A percentile compares a stretch with the other conserved stretches of the same genome.
These are phyloP conservation scores for Fagus sylvatica DNA, from an alignment of 306 rosid species.

Conservation along the genomic window DNA sequence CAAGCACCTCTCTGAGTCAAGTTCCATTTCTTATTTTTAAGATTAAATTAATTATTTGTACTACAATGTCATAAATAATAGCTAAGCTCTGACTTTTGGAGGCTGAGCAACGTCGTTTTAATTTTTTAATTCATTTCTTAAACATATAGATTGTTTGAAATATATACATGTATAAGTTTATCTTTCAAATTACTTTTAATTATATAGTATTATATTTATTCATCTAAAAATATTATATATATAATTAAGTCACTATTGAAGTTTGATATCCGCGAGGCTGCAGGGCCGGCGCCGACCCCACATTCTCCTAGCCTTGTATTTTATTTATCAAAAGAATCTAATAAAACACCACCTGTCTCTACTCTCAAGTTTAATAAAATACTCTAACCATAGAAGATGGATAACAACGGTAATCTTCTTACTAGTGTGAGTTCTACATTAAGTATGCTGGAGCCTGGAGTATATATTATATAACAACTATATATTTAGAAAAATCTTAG, in stretches of 20 bases:
- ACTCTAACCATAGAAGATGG: neutral
- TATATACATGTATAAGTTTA: neutral
- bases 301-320: conserved; percentile 4
- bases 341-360: neutral
- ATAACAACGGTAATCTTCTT: no score
- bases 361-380: no score
- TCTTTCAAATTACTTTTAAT: neutral
- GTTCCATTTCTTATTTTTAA: conserved; percentile 24
- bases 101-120: neutral
- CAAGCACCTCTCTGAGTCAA: conserved; percentile 22
- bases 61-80: neutral
- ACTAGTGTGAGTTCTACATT: no score
- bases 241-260: conserved; percentile 6
- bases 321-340: neutral
- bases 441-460: no score
- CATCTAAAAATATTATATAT: neutral
- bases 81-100: conserved; percentile 45
- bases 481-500: no score
- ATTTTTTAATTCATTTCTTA: neutral
- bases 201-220: neutral
- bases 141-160: conserved; percentile 9
- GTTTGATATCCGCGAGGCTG: conserved; percentile 29
- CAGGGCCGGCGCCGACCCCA: conserved; percentile 76
- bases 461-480: no score
- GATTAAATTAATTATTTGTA: conserved; percentile 15